Base-by-base conservation (phyloP, 352 stramenopile genomes). In the Phytopythium mirpurense region DNA sequence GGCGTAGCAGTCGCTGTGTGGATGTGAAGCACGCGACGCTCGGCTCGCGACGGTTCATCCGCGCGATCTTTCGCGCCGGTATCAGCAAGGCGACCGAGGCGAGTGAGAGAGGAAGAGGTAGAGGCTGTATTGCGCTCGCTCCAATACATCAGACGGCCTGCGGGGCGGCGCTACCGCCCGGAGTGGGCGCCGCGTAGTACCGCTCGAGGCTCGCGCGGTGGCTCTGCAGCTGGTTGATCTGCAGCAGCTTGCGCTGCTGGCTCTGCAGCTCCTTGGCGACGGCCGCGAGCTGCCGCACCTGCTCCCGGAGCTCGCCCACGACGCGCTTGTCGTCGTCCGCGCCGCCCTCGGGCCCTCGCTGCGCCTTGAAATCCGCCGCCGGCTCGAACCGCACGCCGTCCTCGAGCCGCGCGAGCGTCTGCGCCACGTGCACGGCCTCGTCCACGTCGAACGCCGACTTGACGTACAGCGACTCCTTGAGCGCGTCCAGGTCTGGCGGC, bases 391-490 rank as follows among this genome's bases (percentile, higher is more conserved):
- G 38, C n/a, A 56, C 50, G 32, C 40, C 36, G 31, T 47, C 40
- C 27, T 47, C 38, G 3, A 47, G 38, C 23, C 19, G 21, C 7
- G 32, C 26, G 5, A 57, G 40, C 29, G 24, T 5, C 26, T 38
- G 37, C 26, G 32, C 51, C 16, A 8, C 23, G 38, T 38, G 31
- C 47, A 43, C n/a, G 35, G 26, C 41, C n/a, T 57, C 51, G 38
- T 57, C 51, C 10, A 57, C n/a, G 29, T 57, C 51, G 19, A 57
- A 57, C 21, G 51, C 51, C 41, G 51, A 57, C 18, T 57, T 57
- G 51, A 47, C 32, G 19, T 50, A 42, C 27, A 57, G 2, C 7
- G 51, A 29, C 27, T 57, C 38, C 26, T 57, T 57, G 26, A 57
- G 29, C 16, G 51, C 40, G 34, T 43, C 34, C 29, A 54, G 34